These are phyloP conservation scores for Beta lomatogona DNA, from an alignment of 179 eudicot genomes.

Conservation along the genomic window DNA sequence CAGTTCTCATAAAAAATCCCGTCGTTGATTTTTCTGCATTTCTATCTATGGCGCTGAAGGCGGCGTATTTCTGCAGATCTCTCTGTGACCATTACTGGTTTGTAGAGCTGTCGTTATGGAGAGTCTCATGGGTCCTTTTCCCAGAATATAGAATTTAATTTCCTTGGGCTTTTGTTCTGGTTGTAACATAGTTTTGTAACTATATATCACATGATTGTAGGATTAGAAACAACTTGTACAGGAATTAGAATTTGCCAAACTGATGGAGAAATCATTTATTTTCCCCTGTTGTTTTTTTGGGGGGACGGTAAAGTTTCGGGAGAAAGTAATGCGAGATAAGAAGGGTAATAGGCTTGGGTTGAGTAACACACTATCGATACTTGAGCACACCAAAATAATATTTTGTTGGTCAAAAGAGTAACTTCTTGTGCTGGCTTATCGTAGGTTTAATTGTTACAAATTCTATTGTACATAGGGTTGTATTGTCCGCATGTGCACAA, in stretches of 20 bases:
- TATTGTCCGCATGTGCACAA: too few relatives aligned
- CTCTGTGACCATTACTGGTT: constrained; percentile 1
- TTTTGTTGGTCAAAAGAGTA: too few relatives aligned
- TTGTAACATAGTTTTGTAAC: constrained; percentile 28
- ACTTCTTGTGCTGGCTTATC: too few relatives aligned
- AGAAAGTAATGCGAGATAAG: neutral
- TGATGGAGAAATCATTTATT: constrained; percentile 3
- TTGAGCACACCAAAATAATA: too few relatives aligned
- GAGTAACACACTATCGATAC: too few relatives aligned
- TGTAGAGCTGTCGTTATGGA: constrained; percentile 10
- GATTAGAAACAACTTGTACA: constrained; percentile 33
- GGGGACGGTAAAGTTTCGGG: constrained; percentile 4
- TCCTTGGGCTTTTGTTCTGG: constrained; percentile 17
- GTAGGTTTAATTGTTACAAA: too few relatives aligned
- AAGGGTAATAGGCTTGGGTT: neutral
- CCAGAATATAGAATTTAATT: neutral
- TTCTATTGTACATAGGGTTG: too few relatives aligned
- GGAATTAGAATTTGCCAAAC: constrained; percentile 21
- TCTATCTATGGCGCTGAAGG: neutral
- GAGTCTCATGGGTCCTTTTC: constrained; percentile 3
- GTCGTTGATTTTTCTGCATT: constrained; percentile 30
- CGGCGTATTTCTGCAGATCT: neutral
- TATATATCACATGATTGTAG: constrained; percentile 24
- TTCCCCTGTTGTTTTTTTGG: neutral
- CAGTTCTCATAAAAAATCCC: constrained; percentile 47